phyloP scores from a whole-genome alignment of 805 yeast genomes.

The Blastobotrys parvus region DNA sequence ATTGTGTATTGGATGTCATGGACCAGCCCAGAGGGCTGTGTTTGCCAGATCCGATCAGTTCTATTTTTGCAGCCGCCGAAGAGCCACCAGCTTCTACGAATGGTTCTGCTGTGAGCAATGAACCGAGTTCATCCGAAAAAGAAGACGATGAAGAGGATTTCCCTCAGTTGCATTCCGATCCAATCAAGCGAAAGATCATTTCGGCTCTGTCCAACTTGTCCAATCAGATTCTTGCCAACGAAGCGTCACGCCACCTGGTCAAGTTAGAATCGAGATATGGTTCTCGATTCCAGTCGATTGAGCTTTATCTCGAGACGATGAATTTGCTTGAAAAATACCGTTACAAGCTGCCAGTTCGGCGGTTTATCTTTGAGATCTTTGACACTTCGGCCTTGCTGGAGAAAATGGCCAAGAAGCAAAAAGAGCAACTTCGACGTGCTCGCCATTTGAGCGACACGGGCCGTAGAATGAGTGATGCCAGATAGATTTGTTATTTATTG shows the following conservation, averaged over 20 bases:
- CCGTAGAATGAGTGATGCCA: too few relatives aligned
- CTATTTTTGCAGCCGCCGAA: neutral
- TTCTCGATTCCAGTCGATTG: conserved; percentile 45
- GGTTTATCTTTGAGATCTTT: conserved; percentile 58
- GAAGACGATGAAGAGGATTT: conserved; percentile 14
- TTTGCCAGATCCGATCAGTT: conserved; percentile 29
- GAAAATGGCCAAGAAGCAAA: conserved; percentile 29
- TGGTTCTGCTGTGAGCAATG: neutral
- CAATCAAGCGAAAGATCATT: conserved; percentile 18
- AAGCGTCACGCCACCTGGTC: conserved; percentile 50
- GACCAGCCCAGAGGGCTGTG: conserved; percentile 35
- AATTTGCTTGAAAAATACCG: conserved; percentile 47
- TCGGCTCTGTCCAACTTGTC: conserved; percentile 43
- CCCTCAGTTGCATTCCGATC: conserved; percentile 15
- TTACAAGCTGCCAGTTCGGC: conserved; percentile 54
- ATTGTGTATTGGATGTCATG: conserved; percentile 37
- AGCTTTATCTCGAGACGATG: conserved; percentile 45
- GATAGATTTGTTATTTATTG: too few relatives aligned
- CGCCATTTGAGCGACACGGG: conserved; percentile 5
- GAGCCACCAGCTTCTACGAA: neutral
- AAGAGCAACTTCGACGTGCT: conserved; percentile 14
- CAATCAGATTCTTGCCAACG: conserved; percentile 44
- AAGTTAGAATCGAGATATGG: conserved; percentile 44
- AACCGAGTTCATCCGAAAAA: neutral
- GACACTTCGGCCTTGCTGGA: conserved; percentile 48